Conservation (phyloP, 75 land plant genomes). For the Selaginella tamariscina region DNA sequence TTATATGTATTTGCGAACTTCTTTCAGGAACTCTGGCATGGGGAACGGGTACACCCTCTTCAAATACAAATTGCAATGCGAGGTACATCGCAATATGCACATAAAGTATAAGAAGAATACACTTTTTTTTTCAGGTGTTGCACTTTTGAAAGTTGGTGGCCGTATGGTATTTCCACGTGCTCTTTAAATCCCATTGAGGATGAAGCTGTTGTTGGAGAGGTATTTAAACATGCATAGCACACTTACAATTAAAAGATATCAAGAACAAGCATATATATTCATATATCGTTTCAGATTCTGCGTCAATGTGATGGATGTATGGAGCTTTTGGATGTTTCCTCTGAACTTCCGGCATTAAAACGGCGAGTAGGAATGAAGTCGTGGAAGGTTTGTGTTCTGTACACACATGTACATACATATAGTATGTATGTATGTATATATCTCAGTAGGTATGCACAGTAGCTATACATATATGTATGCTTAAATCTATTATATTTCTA, state of each 20-base stretch:
- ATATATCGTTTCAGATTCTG: slow-evolving; percentile 43
- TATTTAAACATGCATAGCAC: slow-evolving; percentile 13
- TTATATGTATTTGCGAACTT: slow-evolving; percentile 3
- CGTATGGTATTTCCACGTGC: slow-evolving; percentile 89
- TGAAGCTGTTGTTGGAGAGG: slow-evolving; percentile 99
- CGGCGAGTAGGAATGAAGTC: slow-evolving; percentile 79
- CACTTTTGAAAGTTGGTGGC: slow-evolving; percentile 86
- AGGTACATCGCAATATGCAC: slow-evolving; percentile 33
- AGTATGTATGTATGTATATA: neutral
- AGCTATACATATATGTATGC: too few relatives aligned
- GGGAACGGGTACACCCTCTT: slow-evolving; percentile 86
- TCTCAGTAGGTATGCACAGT: too few relatives aligned
- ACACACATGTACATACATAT: neutral
- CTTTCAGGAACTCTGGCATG: slow-evolving; percentile 68
- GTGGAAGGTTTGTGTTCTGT: slow-evolving; percentile 64
- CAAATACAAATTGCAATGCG: slow-evolving; percentile 93
- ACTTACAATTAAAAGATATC: slow-evolving; percentile 1
- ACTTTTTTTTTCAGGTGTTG: slow-evolving; percentile 42
- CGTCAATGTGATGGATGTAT: slow-evolving; percentile 56
- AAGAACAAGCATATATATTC: too few relatives aligned
- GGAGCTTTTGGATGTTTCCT: slow-evolving; percentile 86
- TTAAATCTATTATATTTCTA: too few relatives aligned
- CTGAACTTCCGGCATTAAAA: slow-evolving; percentile 67
- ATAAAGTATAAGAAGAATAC: too few relatives aligned
- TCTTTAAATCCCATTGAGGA: slow-evolving; percentile 96